phyloP scores from a whole-genome alignment of 768 basidiomycete species.

The Hygrophorus russula region DNA sequence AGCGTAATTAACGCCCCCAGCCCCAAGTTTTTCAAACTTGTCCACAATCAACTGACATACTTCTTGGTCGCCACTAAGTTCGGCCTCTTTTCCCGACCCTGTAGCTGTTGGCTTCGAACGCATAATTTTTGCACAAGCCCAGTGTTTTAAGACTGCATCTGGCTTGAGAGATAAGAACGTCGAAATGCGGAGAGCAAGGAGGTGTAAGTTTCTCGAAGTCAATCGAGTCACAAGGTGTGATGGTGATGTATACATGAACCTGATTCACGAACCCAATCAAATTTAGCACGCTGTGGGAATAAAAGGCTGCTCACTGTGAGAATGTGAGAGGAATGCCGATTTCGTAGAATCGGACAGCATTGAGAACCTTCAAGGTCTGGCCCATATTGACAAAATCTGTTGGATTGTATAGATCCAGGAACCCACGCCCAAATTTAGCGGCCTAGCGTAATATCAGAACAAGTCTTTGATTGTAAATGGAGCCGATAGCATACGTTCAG shows the following conservation, averaged over 20 bases:
- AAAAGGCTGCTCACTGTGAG: conserved; percentile 54
- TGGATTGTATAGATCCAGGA: conserved; percentile 87
- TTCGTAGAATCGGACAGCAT: conserved; percentile 84
- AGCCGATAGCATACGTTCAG: conserved; percentile 46
- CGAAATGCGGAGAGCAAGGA: conserved; percentile 87
- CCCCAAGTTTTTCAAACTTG: conserved; percentile 79
- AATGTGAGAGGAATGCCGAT: conserved; percentile 91
- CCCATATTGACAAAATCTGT: conserved; percentile 90
- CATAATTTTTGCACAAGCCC: conserved; percentile 89
- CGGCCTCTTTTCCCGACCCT: conserved; percentile 40
- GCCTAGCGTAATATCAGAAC: conserved; percentile 38
- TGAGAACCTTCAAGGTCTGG: conserved; percentile 84
- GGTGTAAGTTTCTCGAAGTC: conserved; percentile 79
- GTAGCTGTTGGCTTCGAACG: conserved; percentile 51
- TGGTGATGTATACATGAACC: conserved; percentile 76
- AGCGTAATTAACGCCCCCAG: conserved; percentile 78
- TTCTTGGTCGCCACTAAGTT: conserved; percentile 60
- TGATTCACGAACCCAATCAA: conserved; percentile 18
- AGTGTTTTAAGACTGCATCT: conserved; percentile 84
- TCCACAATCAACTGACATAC: conserved; percentile 77
- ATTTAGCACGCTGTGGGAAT: conserved; percentile 1
- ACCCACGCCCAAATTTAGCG: conserved; percentile 93
- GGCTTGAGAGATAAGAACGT: conserved; percentile 74
- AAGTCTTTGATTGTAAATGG: not conserved
- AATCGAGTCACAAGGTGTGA: conserved; percentile 73